phyloP scores from a whole-genome alignment of 352 stramenopile species.

The Pythium rishiriense region DNA sequence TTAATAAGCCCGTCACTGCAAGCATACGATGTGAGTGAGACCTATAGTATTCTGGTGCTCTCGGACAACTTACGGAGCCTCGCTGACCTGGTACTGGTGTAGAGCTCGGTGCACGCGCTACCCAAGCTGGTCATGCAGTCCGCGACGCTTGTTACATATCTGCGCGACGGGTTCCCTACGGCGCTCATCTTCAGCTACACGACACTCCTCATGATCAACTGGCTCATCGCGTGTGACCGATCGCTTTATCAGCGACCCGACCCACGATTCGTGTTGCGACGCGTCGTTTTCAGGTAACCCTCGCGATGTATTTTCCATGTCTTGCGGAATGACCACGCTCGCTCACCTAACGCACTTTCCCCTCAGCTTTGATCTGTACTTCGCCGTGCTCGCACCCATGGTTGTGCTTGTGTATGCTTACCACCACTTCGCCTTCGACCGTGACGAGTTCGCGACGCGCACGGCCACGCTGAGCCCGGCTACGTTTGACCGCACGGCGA shows the following conservation, averaged over 20 bases:
- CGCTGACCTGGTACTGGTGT: no score
- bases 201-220: slow-evolving; percentile 39
- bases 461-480: slow-evolving; percentile 29
- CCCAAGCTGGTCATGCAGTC: slow-evolving; percentile 50
- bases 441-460: slow-evolving; percentile 38
- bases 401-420: slow-evolving; percentile 45
- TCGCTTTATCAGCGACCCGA: neutral
- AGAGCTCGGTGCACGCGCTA: slow-evolving; percentile 39
- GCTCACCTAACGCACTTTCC: neutral
- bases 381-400: slow-evolving; percentile 54
- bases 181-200: slow-evolving; percentile 40
- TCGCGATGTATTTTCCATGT: no score
- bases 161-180: slow-evolving; percentile 44
- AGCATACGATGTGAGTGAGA: neutral
- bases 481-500: slow-evolving; percentile 40
- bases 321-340: no score
- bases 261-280: neutral
- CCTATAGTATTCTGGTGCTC: neutral
- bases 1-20: neutral
- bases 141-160: slow-evolving; percentile 38
- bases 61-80: no score
- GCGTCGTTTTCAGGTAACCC: slow-evolving; percentile 23
- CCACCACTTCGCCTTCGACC: slow-evolving; percentile 45
- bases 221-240: slow-evolving; percentile 44
- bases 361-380: slow-evolving; percentile 50